Evolutionary conservation across 192 early-diverging fungal genomes (phyloP).

Genomic region (Coemansia sp.): DNA sequence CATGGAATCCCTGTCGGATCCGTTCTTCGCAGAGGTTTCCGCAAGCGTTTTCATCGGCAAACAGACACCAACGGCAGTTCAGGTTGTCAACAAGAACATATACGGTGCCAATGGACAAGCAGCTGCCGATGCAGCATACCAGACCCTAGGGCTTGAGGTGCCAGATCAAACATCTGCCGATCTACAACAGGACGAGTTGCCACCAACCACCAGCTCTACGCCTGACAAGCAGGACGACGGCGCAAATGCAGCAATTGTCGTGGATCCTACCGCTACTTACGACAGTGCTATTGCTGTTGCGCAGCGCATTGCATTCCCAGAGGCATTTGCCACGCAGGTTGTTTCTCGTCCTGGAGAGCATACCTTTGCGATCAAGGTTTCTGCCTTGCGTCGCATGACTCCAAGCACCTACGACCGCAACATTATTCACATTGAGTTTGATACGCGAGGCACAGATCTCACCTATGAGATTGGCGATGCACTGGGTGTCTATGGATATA

Average conservation of each 20-base stretch:
- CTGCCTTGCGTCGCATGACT: slow-evolving; percentile 68
- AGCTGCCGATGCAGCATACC: slow-evolving; percentile 11
- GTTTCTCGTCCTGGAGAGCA: slow-evolving; percentile 26
- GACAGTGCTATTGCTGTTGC: slow-evolving; percentile 20
- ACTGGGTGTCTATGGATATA: slow-evolving; percentile 89
- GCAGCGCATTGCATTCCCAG: slow-evolving; percentile 43
- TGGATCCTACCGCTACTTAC: slow-evolving; percentile 5
- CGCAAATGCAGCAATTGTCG: neutral
- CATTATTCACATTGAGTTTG: slow-evolving; percentile 96
- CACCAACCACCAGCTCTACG: neutral
- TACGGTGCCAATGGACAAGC: slow-evolving; percentile 4
- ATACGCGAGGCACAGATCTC: slow-evolving; percentile 73
- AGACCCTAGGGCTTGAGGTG: slow-evolving; percentile 19
- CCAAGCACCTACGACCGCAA: slow-evolving; percentile 89
- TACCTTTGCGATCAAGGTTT: slow-evolving; percentile 38
- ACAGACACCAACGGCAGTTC: slow-evolving; percentile 36
- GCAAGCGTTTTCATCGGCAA: slow-evolving; percentile 59
- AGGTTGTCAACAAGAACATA: slow-evolving; percentile 16
- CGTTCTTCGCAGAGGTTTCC: slow-evolving; percentile 74
- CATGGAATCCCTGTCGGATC: slow-evolving; percentile 15
- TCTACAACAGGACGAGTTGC: neutral
- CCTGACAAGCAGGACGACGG: neutral
- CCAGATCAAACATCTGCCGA: neutral
- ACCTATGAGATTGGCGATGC: slow-evolving; percentile 94
- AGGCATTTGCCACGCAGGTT: slow-evolving; percentile 31